Base-by-base conservation (phyloP, 164 flowering plant species). In the Malania oleifera region DNA sequence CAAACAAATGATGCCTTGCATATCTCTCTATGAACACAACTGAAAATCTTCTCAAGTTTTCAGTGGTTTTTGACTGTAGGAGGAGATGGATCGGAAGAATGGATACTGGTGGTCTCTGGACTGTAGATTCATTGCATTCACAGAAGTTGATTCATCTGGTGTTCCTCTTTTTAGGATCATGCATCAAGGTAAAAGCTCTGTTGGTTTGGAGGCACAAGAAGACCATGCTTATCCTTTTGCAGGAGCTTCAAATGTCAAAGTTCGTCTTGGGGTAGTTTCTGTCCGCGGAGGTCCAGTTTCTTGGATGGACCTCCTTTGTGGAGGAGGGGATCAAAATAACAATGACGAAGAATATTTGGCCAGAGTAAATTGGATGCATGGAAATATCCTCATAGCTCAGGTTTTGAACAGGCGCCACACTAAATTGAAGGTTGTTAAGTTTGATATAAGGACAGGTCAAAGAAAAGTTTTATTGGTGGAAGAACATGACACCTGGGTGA, bases 21-120 rank as follows among this genome's bases (percentile, higher is more conserved):
- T 13, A 46, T 46, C 50, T 17, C 5, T 12, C 50, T 22, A 0
- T 46, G 50, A 12, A 22, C 22, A 12, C 2, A 6, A 17, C 7
- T 46, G n/a, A 13, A 17, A 11, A 22, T 15, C n/a, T 57, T 47
- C 19, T 55, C 52, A 22, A 24, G 8, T 11, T 20, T 34, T 49
- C 15, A 37, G 17, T 1, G 14, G 10, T 64, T 69, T 73, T 35
- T 70, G 14, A 56, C 61, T 75, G 34, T 73, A 87, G 97, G 98
- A 89, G 76, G 97, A 93, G 68, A 93, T 93, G 96, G 96, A 88
- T 55, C 71, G 97, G 31, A 90, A 87, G 65, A 77, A 76, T 68
- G 99, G 99, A 34, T 90, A 81, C 69, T 93, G 99, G 97, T 93
- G 97, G 99, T 93, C 97, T 37, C 71, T 79, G n/a, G 99, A 90